Conservation (phyloP, 768 basidiomycete genomes). For the Punctularia strigosozonata region DNA sequence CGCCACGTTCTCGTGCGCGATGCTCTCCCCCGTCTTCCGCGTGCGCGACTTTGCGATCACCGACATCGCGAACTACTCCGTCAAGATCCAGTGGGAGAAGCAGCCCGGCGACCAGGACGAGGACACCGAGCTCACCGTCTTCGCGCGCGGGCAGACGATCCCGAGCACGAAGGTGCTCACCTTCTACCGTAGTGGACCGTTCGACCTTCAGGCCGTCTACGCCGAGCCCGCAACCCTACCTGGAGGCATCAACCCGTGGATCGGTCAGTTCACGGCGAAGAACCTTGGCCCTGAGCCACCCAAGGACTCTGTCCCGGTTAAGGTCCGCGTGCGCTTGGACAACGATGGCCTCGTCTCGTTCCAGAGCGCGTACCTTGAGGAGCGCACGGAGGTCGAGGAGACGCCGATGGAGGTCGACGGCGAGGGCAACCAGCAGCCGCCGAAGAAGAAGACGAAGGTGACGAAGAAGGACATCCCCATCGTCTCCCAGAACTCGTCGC, state of each 20-base stretch:
- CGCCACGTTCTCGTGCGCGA: constrained; percentile 93
- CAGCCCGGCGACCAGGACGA: constrained; percentile 69
- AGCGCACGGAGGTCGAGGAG: constrained; percentile 70
- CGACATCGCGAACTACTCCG: constrained; percentile 79
- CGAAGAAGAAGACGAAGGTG: constrained; percentile 79
- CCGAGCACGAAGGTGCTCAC: constrained; percentile 95
- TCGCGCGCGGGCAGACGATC: constrained; percentile 72
- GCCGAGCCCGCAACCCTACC: constrained; percentile 64
- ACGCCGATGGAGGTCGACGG: constrained; percentile 50
- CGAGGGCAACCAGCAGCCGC: constrained; percentile 28
- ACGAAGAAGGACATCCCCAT: constrained; percentile 79
- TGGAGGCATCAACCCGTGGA: constrained; percentile 73
- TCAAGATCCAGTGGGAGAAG: constrained; percentile 84
- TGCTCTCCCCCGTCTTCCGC: constrained; percentile 95
- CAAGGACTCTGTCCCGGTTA: constrained; percentile 73
- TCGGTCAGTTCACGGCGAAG: constrained; percentile 76
- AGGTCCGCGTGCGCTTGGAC: constrained; percentile 86
- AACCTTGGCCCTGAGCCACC: constrained; percentile 54
- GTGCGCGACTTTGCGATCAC: constrained; percentile 88
- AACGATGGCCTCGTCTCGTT: constrained; percentile 80
- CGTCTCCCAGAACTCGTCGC: constrained; percentile 46
- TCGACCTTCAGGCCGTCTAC: constrained; percentile 83
- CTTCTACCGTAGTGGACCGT: constrained; percentile 82
- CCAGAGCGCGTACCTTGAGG: constrained; percentile 78
- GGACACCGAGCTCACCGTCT: constrained; percentile 86